Base-by-base conservation (phyloP, 768 basidiomycete genomes). In the Serendipita indica region DNA sequence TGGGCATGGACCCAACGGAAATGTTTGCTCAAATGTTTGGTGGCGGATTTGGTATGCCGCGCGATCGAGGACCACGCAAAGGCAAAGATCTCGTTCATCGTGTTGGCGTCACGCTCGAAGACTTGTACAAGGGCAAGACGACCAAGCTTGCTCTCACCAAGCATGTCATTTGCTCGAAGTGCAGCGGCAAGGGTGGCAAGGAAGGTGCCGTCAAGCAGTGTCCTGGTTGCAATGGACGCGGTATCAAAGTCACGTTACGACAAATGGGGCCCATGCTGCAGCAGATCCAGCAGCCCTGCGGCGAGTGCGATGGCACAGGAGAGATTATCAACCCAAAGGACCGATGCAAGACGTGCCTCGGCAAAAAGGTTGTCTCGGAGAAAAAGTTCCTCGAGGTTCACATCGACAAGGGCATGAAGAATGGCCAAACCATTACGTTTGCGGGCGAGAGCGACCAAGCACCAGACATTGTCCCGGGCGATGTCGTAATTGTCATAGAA, bases 241-340 rank as follows among this genome's bases (percentile, higher is more conserved):
- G 96, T 66, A 73, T 93, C 75, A 88, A 84, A 69, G 72, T 97
- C 67, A 89, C 86, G 57, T 74, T 98, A 62, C 87, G 96, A 62
- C 96, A 98, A 71, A 88, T 99, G 82, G 96, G 96, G 27, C 96
- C 96, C 3, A 99, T 99, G 96, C 89, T 99, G 65, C 96, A 99
- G 72, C 94, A 99, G 73, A 89, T 98, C 64, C 96, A 98, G 69
- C 88, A 90, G 58, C 78, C 82, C 43, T 99, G 96, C 74, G 82
- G 85, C 68, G 96, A 97, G 14, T 99, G 96, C 70, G 79, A 77
- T 56, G 96, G 89, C 14, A 79, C 82, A n/a, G 96, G 96, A 64
- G 94, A 99, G 72, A 77, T 92, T 65, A 96, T 99, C 76, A 92
- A 90, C 70, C 68, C 73, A 59, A 97, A 92, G 71, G 91, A 98